Evolutionary conservation across 2,329 filamentous ascomycete genomes (phyloP), one percentile per base, ranked within the genome.

Genomic region (Cladosporium colombiae): DNA sequence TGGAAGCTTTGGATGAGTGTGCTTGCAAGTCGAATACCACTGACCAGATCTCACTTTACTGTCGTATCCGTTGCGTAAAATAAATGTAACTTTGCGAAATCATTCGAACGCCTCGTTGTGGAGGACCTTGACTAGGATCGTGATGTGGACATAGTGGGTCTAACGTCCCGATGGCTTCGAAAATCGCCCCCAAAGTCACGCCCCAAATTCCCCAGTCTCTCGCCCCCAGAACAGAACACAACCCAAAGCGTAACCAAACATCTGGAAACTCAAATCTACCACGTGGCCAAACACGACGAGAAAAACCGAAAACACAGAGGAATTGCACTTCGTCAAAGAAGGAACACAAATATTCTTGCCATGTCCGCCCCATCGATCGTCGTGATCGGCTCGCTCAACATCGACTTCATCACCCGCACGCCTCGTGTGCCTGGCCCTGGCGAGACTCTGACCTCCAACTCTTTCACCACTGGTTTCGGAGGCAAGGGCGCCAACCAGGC

Each of bases 401-500:
- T 92, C 76, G 94, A 99, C 81, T 89, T 98, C 69, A 91, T 97
- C 69, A 93, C 92, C 49, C 89, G 92, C 73, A 95, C 95, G 37
- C 84, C 91, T 5, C 91, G 94, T 69, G 88, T 97, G 69, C 94
- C 95, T 1, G 81, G 85, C 1, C 89, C 90, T 0, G 95, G 94
- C 70, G 94, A 99, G 80, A 98, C 94, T 2, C 84, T 98, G 61
- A 93, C 91, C 2, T 86, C 92, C 57, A 88, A 83, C 70, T 88
- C 87, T 23, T 96, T 96, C 80, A 85, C 85, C 74, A 92, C 89
- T 40, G 93, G 91, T 52, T 89, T 91, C 33, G 95, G 94, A 73
- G 94, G 95, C 65, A 99, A 99, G 81, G 94, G 93, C 69, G 92
- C 92, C 68, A 97, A 97, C 82, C 93, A 97, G 81, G 93, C 92